These are phyloP conservation scores for Candida gigantensis DNA, from an alignment of 1,139 yeast genomes.

Conservation along the genomic window DNA sequence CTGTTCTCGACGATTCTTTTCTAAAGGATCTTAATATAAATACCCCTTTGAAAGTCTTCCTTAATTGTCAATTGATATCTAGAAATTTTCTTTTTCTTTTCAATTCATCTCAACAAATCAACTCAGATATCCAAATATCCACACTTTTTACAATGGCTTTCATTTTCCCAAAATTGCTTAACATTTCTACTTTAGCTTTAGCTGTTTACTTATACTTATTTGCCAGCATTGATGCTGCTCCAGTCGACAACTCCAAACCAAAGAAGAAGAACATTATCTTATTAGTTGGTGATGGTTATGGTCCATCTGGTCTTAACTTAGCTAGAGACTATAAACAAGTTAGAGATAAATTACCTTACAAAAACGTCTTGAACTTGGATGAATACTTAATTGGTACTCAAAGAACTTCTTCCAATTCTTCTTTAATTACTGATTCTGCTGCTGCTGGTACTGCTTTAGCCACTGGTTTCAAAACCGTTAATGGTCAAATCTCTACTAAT, in stretches of 20 bases:
- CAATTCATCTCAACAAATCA: too few relatives aligned
- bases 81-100: too few relatives aligned
- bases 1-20: too few relatives aligned
- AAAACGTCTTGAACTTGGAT: conserved; percentile 62
- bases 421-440: conserved; percentile 84
- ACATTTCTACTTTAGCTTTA: conserved; percentile 12
- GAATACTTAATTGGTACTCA: conserved; percentile 72
- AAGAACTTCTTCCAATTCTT: conserved; percentile 71
- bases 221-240: conserved; percentile 12
- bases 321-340: conserved; percentile 64
- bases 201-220: conserved; percentile 14
- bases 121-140: too few relatives aligned
- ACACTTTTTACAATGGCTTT: conserved; percentile 14
- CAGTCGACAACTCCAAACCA: conserved; percentile 13
- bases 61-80: too few relatives aligned
- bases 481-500: conserved; percentile 83
- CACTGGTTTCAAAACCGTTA: conserved; percentile 74
- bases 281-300: conserved; percentile 91
- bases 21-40: too few relatives aligned
- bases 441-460: conserved; percentile 94
- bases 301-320: conserved; percentile 74
- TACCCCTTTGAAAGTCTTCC: too few relatives aligned
- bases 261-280: conserved; percentile 64
- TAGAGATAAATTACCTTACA: conserved; percentile 45
- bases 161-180: conserved; percentile 12